Conservation (phyloP, 495 filamentous ascomycete genomes). For the Entonaema liquescens region DNA sequence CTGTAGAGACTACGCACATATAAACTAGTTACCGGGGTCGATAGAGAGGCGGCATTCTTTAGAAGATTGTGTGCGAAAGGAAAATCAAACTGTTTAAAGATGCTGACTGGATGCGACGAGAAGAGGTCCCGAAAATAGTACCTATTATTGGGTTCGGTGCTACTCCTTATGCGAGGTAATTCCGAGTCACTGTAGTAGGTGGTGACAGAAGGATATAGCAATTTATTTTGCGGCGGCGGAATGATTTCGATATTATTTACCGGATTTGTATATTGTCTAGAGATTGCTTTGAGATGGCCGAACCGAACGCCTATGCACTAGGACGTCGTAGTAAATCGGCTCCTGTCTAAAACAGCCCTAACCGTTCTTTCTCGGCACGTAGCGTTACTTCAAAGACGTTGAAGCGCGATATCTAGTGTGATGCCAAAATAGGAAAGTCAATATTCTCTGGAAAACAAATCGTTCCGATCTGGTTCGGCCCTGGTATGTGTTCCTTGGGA, state of each 20-base stretch:
- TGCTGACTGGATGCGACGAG: no score
- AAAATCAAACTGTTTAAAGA: no score
- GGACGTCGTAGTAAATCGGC: not conserved
- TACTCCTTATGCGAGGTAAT: no score
- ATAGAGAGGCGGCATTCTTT: not conserved
- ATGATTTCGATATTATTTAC: not conserved
- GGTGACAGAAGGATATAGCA: not conserved
- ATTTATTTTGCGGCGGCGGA: slow-evolving; percentile 8
- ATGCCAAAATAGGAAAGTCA: slow-evolving; percentile 25
- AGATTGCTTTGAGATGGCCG: slow-evolving; percentile 1
- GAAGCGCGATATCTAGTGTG: slow-evolving; percentile 3
- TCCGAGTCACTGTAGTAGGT: no score
- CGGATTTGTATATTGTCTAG: not conserved
- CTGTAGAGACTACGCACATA: not conserved
- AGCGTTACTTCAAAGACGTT: not conserved
- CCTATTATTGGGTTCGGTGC: no score
- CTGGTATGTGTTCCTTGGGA: slow-evolving; percentile 4
- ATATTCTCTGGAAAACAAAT: slow-evolving; percentile 27
- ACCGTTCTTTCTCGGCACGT: not conserved
- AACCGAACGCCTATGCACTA: not conserved
- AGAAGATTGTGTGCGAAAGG: no score
- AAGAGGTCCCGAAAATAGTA: no score
- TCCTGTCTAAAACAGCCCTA: slow-evolving; percentile 18
- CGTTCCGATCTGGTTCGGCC: slow-evolving; percentile 18
- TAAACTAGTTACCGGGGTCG: not conserved